A percentile compares a stretch with the other conserved stretches of the same genome.
Conservation (phyloP, 2,329 filamentous ascomycete genomes). For the Colletotrichum phormii region DNA sequence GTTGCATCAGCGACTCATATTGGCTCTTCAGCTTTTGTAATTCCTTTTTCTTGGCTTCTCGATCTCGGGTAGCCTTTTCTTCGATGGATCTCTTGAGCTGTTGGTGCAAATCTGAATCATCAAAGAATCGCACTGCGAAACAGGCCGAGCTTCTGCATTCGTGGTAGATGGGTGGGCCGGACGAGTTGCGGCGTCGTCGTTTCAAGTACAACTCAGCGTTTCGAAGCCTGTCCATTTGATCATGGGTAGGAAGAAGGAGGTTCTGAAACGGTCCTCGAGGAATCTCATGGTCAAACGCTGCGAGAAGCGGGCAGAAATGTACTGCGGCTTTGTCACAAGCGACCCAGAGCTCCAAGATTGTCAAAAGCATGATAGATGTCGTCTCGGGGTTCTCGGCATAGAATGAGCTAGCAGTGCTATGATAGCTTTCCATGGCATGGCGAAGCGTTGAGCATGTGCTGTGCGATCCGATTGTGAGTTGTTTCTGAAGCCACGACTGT, state of each 20-base stretch:
- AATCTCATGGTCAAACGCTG: conserved; percentile 60
- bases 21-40: conserved; percentile 41
- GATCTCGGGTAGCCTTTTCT: conserved; percentile 44
- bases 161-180: conserved; percentile 46
- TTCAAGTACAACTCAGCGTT: conserved; percentile 60
- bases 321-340: conserved; percentile 63
- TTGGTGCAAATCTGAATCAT: conserved; percentile 47
- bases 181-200: conserved; percentile 40
- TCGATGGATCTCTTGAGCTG: background rate
- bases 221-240: conserved; percentile 58
- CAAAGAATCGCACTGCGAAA: conserved; percentile 62
- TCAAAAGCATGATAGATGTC: conserved; percentile 66
- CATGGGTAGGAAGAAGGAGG: conserved; percentile 56
- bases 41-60: conserved; percentile 48
- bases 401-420: conserved; percentile 34
- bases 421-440: conserved; percentile 48
- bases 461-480: conserved; percentile 23
- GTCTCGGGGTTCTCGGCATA: conserved; percentile 58
- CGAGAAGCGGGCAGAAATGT: conserved; percentile 51
- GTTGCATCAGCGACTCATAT: conserved; percentile 44
- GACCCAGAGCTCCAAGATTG: conserved; percentile 68
- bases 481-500: background rate
- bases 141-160: conserved; percentile 47
- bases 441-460: conserved; percentile 45
- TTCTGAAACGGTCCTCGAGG: conserved; percentile 51